phyloP scores from a whole-genome alignment of 2,329 filamentous ascomycete species.

The Fusarium xylarioides region DNA sequence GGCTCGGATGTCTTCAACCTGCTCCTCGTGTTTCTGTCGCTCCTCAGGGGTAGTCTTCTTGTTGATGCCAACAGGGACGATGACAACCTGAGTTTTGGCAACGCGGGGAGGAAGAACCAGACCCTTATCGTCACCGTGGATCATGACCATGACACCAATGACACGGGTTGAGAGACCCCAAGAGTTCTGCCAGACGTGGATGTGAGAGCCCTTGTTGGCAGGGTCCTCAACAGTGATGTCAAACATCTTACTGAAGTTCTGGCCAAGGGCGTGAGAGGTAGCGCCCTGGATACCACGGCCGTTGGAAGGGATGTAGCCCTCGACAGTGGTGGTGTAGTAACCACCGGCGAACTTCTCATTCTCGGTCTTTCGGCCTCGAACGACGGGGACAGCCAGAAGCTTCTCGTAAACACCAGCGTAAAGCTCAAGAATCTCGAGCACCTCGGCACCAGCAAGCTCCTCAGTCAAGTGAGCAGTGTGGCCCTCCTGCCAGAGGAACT shows the following conservation, averaged over 20 bases:
- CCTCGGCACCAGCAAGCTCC: slow-evolving; percentile 82
- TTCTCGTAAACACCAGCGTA: slow-evolving; percentile 94
- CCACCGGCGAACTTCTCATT: slow-evolving; percentile 98
- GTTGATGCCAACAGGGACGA: slow-evolving; percentile 93
- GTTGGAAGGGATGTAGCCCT: slow-evolving; percentile 95
- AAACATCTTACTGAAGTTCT: slow-evolving; percentile 99
- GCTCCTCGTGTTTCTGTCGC: slow-evolving; percentile 76
- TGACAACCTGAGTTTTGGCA: slow-evolving; percentile 83
- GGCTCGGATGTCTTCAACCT: slow-evolving; percentile 75
- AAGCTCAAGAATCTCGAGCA: slow-evolving; percentile 90
- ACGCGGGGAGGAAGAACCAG: slow-evolving; percentile 92
- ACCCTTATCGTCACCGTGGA: slow-evolving; percentile 95
- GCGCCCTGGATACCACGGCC: slow-evolving; percentile 96
- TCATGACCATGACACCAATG: slow-evolving; percentile 99
- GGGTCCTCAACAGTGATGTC: slow-evolving; percentile 97
- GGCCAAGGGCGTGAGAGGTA: slow-evolving; percentile 92
- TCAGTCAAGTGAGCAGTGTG: slow-evolving; percentile 90
- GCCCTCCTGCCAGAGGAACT: slow-evolving; percentile 98
- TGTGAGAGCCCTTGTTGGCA: slow-evolving; percentile 77
- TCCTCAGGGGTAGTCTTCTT: slow-evolving; percentile 87
- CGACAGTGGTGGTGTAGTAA: slow-evolving; percentile 95
- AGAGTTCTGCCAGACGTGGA: slow-evolving; percentile 98
- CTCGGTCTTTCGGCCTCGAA: slow-evolving; percentile 93
- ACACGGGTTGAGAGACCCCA: slow-evolving; percentile 98
- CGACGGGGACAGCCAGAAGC: slow-evolving; percentile 91